Evolutionary conservation across 768 basidiomycete species (phyloP).

Genomic region (Auricularia sp.): DNA sequence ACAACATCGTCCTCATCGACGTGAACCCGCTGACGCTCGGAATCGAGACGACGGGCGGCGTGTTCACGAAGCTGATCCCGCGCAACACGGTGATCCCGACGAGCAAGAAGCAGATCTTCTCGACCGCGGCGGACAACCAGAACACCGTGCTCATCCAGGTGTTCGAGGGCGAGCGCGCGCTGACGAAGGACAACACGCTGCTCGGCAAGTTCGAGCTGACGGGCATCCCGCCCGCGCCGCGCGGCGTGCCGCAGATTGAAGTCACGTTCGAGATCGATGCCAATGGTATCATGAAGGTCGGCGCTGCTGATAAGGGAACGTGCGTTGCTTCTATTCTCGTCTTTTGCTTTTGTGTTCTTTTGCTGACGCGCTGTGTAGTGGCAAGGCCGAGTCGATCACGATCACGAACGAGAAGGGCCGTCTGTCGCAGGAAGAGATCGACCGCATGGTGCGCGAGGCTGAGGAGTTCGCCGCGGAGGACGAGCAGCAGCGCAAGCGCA

Average conservation of each 20-base stretch:
- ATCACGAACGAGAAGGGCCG: slow-evolving; percentile 96
- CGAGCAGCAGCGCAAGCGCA: slow-evolving; percentile 65
- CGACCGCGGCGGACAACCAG: slow-evolving; percentile 16
- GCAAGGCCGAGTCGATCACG: slow-evolving; percentile 81
- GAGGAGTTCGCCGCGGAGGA: slow-evolving; percentile 84
- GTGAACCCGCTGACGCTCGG: slow-evolving; percentile 95
- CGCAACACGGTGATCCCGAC: slow-evolving; percentile 98
- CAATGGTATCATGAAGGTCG: slow-evolving; percentile 92
- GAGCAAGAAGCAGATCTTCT: slow-evolving; percentile 73
- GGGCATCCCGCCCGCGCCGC: slow-evolving; percentile 87
- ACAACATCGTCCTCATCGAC: slow-evolving; percentile 89
- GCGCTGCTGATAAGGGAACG: slow-evolving; percentile 92
- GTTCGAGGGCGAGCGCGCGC: slow-evolving; percentile 90
- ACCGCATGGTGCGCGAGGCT: slow-evolving; percentile 90
- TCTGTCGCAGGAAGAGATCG: slow-evolving; percentile 80
- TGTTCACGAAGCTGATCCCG: slow-evolving; percentile 94
- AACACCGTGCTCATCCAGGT: slow-evolving; percentile 89
- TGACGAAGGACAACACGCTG: slow-evolving; percentile 98
- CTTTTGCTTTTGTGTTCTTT: not conserved
- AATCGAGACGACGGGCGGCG: slow-evolving; percentile 98
- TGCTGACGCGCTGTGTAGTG: slow-evolving; percentile 28
- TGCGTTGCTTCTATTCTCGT: slow-evolving; percentile 23
- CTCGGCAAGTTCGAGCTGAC: slow-evolving; percentile 95
- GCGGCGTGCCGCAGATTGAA: slow-evolving; percentile 95
- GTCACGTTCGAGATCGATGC: slow-evolving; percentile 94